Evolutionary conservation across 176 grass and related monocot species (phyloP), one percentile per base, ranked within the genome.

Genomic region (Carex parvula): DNA sequence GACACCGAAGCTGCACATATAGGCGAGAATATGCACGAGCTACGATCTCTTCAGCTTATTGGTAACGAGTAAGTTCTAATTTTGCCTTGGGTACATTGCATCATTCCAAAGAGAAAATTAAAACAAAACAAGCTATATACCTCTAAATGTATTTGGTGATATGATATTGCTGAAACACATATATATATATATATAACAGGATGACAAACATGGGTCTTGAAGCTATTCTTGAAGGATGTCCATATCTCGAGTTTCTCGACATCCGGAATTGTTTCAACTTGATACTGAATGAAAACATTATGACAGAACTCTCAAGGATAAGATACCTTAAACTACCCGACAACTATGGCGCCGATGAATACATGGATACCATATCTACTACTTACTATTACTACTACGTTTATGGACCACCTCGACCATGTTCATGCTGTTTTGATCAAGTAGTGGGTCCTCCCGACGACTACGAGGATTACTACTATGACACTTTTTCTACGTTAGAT

Each of bases 171-270:
- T 68, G 64, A 68, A 69, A 39, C 44, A 56, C n/a, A 39, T 29
- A 29, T 29, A 29, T 29, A 26, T 26, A 29, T 29, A 29, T 39
- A 39, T 39, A 55, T 78, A 53, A 70, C 73, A 78, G 73, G 42
- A 52, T 78, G 48, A 24, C 73, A 56, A 78, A 78, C n/a, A 17
- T 4, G 20, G 73, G 46, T 44, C 52, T 78, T 50, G 52, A 56
- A 78, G 46, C 73, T 50, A 78, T 78, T 16, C 18, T 78, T 53
- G 73, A 78, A 56, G 46, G 73, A 50, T 78, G 73, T 10, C 73
- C 46, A 29, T 6, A 56, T 78, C 73, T 78, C 1, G 73, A 56
- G 73, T 26, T 32, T 53, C 73, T 78, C 7, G 73, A 78, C 73
- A 78, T 78, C 65, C 18, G 32, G 65, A 32, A 69, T 35, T 69